Base-by-base conservation (phyloP, 371 early-diverging fungal species). In the Rhizopus sp. region DNA sequence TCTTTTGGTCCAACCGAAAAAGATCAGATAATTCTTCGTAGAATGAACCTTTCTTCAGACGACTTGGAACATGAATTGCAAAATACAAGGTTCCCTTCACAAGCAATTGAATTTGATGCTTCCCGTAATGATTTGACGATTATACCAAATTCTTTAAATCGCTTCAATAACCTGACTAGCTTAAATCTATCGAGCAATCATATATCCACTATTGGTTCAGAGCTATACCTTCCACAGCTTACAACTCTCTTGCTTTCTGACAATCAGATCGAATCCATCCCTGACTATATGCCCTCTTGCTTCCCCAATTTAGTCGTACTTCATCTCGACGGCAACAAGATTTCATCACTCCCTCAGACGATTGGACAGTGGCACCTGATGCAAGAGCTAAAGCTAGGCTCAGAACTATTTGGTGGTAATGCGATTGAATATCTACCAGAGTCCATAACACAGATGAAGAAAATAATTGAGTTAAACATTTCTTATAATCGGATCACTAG, bases 141-240 rank as follows among this genome's bases (percentile, higher is more conserved):
- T 12, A 34, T 82, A 5, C 81, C 82, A 0, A 16, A 16, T 7
- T 45, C 56, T 8, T 38, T 81, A 8, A 46, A 61, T 3, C 31
- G 64, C 3, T 60, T 69, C 34, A 53, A 45, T 3, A 66, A 66
- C 0, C 56, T 52, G 1, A 70, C 82, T 7, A 55, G 34, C 53
- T 84, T 86, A 23, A 82, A 84, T 31, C 72, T 84, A 12, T 82
- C 85, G 3, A 66, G 69, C 37, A 86, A 86, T 38, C 66, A 64
- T 33, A 63, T 87, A 46, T 53, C 71, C 17, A 57, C 45, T 44
- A 57, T 88, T 30, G 85, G 84, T 0, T 42, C 70, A 23, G 78
- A 77, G 31, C 53, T 88, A 7, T 76, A 73, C 49, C 73, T 84
- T 34, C 59, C 60, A 5, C 69, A 77, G 0, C 60, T 88, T 7